Evolutionary conservation across 1,284 basidiomycete genomes (phyloP), one percentile per base, ranked within the genome.

Genomic region (Inonotus obliquus): DNA sequence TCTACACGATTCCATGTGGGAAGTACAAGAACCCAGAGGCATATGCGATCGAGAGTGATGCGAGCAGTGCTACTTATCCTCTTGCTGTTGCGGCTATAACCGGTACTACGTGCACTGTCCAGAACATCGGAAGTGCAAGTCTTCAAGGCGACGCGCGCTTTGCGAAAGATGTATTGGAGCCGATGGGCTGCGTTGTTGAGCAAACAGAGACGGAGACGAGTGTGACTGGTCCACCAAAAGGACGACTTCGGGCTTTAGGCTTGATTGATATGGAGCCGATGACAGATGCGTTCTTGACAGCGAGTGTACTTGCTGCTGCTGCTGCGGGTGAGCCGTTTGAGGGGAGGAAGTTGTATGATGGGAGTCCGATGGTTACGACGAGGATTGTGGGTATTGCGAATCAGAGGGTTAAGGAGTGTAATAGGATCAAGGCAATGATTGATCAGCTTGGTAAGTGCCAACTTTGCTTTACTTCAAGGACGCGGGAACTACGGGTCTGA

Each of bases 201-300:
- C 97, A 99, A 77, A 96, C 94, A 0, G 85, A 81, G 49, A 90
- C 84, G 0, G 87, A 91, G 73, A 98, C 96, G 32, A 97, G 92
- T n/a, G 96, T 99, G 47, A 88, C 83, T 0, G 97, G 96, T 0
- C 96, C 96, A 1, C 86, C 89, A 0, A 74, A 87, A 21, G 93
- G 94, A 1, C 78, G 85, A 68, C 81, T 99, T 52, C 85, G 86
- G 64, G 92, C 92, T 6, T 81, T 98, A 56, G 93, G 93, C 41
- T 81, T 88, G 67, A 86, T 98, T 25, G 95, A 99, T 72, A 99
- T 99, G 97, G 95, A 98, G 76, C 87, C 91, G n/a, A 99, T 99
- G 96, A 99, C 97, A 10, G 96, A 99, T 73, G 96, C 96, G 5
- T 99, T 99, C 80, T 83, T 99, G 74, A 98, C 96, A 0, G 96